Percentiles rank a stretch among this genome's conserved stretches.
These are phyloP conservation scores for Fusarium euwallaceae DNA, from an alignment of 2,329 filamentous ascomycete species.

Conservation along the genomic window DNA sequence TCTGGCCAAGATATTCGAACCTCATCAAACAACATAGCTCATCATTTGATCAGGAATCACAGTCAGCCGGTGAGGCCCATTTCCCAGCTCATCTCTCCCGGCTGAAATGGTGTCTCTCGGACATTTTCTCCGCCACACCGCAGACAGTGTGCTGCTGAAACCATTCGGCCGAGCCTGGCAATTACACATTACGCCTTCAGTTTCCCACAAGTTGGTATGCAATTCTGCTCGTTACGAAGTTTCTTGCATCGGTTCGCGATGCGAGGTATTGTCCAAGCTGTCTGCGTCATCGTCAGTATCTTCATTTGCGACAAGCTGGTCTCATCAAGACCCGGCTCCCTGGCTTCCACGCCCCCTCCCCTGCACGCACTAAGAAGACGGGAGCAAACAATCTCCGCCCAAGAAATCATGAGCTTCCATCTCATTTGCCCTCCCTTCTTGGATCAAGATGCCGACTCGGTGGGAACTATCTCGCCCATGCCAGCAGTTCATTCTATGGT, in stretches of 20 bases:
- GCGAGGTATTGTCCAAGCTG: constrained; percentile 1
- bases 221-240: constrained; percentile 1
- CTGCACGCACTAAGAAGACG: constrained; percentile 35
- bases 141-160: constrained; percentile 21
- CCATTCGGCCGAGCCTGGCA: constrained; percentile 7
- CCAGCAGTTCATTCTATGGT: not conserved
- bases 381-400: constrained; percentile 43
- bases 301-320: constrained; percentile 13
- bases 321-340: constrained; percentile 23
- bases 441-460: constrained; percentile 19
- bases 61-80: not conserved
- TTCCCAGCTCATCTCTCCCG: constrained; percentile 25
- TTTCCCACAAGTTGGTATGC: constrained; percentile 4
- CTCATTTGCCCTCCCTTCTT: constrained; percentile 27
- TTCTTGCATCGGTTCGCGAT: not conserved
- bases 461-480: constrained; percentile 21
- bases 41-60: constrained; percentile 5
- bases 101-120: constrained; percentile 8
- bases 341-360: constrained; percentile 31
- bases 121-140: constrained; percentile 25
- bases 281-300: constrained; percentile 33
- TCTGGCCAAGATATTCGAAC: constrained; percentile 4
- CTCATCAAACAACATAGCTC: constrained; percentile 15
- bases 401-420: constrained; percentile 16
- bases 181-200: not conserved